Evolutionary conservation across 768 basidiomycete species (phyloP), one percentile per base, ranked within the genome.

Genomic region (Amanita inopinata): DNA sequence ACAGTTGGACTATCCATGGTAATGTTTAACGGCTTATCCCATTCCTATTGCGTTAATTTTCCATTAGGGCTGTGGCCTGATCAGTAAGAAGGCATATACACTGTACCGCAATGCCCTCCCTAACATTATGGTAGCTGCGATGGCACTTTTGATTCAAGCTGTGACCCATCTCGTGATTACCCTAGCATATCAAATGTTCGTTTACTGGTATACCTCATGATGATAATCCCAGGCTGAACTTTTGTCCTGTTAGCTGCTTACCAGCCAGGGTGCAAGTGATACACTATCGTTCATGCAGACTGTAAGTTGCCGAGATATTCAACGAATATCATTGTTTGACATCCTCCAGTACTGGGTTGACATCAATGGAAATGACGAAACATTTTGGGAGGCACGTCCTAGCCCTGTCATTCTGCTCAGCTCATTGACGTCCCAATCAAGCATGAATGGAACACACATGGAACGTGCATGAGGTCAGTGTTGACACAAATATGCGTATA

Each of bases 91-190:
- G 17, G 8, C 32, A 15, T 19, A 15, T 25, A 5, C 6, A 39
- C 4, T 8, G 12, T 7, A 1, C 8, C 4, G 2, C 22, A 28
- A 19, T 12, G 25, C 8, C 14, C 14, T 15, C 5, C 20, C 34
- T 4, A 15, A 18, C 19, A 17, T 25, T 2, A 32, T 17, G 12
- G 5, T 36, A 43, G 42, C 25, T 43, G 42, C n/a, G 42, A 43
- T 30, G 39, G 38, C 25, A 58, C 55, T 17, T 58, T 32, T 23
- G 41, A 45, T 3, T 6, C 30, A 17, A 53, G 44, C 35, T 58
- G 56, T 37, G 56, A 58, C 45, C 46, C 56, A 12, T 55, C 56
- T 24, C 43, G 56, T 24, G 56, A 44, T n/a, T 58, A 58, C 33
- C 56, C 52, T 19, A 37, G 32, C 19, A 51, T 58, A 18, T 1